Conservation (phyloP, 2,329 filamentous ascomycete species). For the Eurotiales sp. region DNA sequence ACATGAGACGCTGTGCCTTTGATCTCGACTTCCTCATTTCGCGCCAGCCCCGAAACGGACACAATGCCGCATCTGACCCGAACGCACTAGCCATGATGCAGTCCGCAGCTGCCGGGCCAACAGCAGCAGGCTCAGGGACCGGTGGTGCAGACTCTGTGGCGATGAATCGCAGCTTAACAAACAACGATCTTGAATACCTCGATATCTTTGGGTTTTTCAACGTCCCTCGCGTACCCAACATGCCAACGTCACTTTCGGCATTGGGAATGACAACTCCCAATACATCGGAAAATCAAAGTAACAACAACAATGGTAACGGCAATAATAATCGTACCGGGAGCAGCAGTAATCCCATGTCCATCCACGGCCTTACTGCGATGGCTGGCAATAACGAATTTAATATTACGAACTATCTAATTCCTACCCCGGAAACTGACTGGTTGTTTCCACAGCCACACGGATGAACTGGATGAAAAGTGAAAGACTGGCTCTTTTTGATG, state of each 20-base stretch:
- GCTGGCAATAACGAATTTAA: conserved; percentile 36
- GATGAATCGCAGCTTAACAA: conserved; percentile 7
- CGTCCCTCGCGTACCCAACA: conserved; percentile 65
- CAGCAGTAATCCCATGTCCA: conserved; percentile 32
- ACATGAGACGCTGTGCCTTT: conserved; percentile 87
- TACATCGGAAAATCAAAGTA: conserved; percentile 6
- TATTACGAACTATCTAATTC: conserved; percentile 45
- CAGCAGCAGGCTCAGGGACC: conserved; percentile 10
- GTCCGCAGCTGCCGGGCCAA: conserved; percentile 17
- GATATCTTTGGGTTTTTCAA: conserved; percentile 97
- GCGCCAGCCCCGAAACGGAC: conserved; percentile 58
- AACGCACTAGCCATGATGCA: conserved; percentile 18
- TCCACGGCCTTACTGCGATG: conserved; percentile 30
- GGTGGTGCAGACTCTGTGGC: not conserved
- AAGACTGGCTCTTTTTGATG: not conserved
- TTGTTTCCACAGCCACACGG: conserved; percentile 27
- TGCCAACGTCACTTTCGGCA: conserved; percentile 22
- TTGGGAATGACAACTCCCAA: not conserved
- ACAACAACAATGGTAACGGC: conserved; percentile 17
- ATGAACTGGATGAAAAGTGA: not conserved
- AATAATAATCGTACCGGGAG: conserved; percentile 21
- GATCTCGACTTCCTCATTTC: conserved; percentile 88
- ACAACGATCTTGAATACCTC: conserved; percentile 80
- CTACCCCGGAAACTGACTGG: conserved; percentile 47
- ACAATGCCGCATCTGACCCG: not conserved